Evolutionary conservation across 441 rosid species (phyloP).

Genomic region (Adansonia madagascariensis): DNA sequence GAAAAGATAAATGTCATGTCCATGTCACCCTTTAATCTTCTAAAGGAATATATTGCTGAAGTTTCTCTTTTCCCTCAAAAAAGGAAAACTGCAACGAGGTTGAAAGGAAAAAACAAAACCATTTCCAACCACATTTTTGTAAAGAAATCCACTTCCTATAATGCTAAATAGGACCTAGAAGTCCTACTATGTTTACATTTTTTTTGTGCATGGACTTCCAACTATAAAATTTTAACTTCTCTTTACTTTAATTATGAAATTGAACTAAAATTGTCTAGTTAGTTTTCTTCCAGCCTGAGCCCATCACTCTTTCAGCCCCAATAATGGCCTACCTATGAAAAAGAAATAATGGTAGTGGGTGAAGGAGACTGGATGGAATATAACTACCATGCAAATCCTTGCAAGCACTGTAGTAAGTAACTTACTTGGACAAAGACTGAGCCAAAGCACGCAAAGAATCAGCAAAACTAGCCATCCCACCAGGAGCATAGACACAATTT

Average conservation of each 20-base stretch:
- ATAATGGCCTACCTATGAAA: not conserved
- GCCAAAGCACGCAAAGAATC: constrained; percentile 78
- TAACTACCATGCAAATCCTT: not conserved
- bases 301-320: not conserved
- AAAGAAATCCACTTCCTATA: not conserved
- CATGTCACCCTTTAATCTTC: not conserved
- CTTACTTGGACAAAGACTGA: constrained; percentile 91
- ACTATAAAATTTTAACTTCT: not conserved
- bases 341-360: not conserved
- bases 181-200: not conserved
- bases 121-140: not conserved
- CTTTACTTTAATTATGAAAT: not conserved
- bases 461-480: constrained; percentile 72
- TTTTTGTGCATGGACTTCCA: not conserved
- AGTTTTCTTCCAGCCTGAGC: not conserved
- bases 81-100: not conserved
- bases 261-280: not conserved
- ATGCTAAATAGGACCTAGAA: not conserved
- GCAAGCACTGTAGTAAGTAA: constrained; percentile 29
- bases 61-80: not conserved
- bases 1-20: not conserved
- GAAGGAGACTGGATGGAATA: not conserved
- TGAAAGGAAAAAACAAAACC: not conserved
- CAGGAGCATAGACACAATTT: constrained; percentile 61
- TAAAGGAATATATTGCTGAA: not conserved